A percentile compares a stretch with the other conserved stretches of the same genome.
These are phyloP conservation scores for Annulohypoxylon stygium DNA, from an alignment of 495 filamentous ascomycete genomes.

Conservation along the genomic window DNA sequence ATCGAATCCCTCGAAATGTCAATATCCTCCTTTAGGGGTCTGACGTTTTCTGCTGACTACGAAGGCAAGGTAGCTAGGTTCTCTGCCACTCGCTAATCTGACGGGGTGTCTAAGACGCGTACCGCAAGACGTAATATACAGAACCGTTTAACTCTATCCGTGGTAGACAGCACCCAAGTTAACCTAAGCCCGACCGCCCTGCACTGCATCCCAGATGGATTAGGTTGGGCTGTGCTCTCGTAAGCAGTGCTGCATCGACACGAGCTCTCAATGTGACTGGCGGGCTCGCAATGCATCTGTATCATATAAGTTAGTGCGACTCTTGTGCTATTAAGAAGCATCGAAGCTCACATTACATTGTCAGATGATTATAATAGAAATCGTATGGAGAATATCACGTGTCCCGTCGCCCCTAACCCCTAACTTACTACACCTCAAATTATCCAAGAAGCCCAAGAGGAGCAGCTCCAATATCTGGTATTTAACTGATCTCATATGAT, in stretches of 20 bases:
- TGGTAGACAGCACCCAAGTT: constrained; percentile 9
- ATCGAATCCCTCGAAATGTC: constrained; percentile 6
- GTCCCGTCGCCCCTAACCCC: not conserved
- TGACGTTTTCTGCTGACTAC: constrained; percentile 29
- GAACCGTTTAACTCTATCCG: constrained; percentile 19
- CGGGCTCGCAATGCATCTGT: constrained; percentile 24
- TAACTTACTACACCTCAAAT: constrained; percentile 7
- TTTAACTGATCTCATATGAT: not conserved
- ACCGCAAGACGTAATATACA: constrained; percentile 32
- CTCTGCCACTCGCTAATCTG: constrained; percentile 25
- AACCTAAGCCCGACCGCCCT: constrained; percentile 18
- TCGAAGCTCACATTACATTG: constrained; percentile 15
- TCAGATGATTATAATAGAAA: constrained; percentile 7
- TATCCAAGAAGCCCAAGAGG: not conserved
- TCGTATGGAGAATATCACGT: constrained; percentile 31
- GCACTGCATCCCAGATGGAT: constrained; percentile 18
- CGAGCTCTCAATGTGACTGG: constrained; percentile 30
- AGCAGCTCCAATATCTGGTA: not conserved
- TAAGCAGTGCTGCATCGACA: constrained; percentile 40
- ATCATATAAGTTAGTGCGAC: constrained; percentile 27
- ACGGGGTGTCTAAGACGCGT: constrained; percentile 23
- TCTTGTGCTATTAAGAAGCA: constrained; percentile 11
- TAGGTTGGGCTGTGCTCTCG: constrained; percentile 32
- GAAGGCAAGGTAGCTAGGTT: constrained; percentile 13
- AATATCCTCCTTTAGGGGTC: constrained; percentile 22